Evolutionary conservation across 768 basidiomycete genomes (phyloP).

Genomic region (Phallus indusiatus): DNA sequence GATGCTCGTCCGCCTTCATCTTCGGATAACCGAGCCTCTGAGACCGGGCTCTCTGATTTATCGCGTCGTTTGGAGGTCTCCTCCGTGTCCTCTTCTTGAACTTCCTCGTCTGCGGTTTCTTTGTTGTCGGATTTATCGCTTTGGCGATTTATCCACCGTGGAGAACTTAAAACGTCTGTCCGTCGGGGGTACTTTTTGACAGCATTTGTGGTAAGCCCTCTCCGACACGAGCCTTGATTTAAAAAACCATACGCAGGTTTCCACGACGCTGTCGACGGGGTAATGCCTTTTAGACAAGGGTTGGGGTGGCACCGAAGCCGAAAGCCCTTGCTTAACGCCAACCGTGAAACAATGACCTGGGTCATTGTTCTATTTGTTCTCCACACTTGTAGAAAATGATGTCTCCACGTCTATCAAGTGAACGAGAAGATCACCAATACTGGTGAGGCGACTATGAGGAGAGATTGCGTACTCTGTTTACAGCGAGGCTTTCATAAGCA

Average conservation of each 20-base stretch:
- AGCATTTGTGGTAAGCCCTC: background rate
- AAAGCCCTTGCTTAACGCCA: background rate
- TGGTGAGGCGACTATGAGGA: background rate
- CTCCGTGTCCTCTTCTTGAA: slow-evolving; percentile 2
- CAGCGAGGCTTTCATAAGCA: background rate
- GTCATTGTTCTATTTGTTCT: background rate
- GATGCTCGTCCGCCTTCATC: slow-evolving; percentile 22
- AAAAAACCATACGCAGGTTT: background rate
- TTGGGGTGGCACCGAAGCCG: background rate
- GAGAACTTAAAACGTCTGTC: slow-evolving; percentile 23
- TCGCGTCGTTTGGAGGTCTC: background rate
- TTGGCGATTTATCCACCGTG: slow-evolving; percentile 29
- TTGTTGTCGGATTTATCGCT: slow-evolving; percentile 17
- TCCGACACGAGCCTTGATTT: background rate
- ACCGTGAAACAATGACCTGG: background rate
- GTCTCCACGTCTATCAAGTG: background rate
- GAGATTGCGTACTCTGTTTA: background rate
- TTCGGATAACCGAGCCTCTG: slow-evolving; percentile 17
- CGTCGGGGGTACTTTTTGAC: slow-evolving; percentile 17
- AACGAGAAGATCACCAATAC: background rate
- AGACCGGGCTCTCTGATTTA: slow-evolving; percentile 10
- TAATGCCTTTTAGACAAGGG: background rate
- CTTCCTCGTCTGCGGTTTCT: slow-evolving; percentile 18
- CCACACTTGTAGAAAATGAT: background rate
- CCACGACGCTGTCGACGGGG: background rate